Evolutionary conservation across 192 early-diverging fungal genomes (phyloP).

Genomic region (Coemansia sp.): DNA sequence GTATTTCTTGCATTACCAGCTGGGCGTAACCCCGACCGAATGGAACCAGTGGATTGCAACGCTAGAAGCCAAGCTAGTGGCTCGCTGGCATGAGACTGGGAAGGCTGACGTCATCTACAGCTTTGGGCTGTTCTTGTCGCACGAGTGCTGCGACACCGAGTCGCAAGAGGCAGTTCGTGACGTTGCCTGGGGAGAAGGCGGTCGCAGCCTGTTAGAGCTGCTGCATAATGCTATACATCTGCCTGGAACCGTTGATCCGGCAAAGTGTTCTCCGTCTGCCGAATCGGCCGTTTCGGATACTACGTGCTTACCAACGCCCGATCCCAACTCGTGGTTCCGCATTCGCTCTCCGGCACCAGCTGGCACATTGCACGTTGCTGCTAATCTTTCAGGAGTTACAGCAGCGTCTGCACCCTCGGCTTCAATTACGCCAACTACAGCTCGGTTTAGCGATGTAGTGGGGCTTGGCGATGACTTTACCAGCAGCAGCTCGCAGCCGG

Average conservation of each 20-base stretch:
- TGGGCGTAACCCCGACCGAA: slow-evolving; percentile 55
- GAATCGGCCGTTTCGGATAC: slow-evolving; percentile 49
- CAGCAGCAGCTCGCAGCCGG: slow-evolving; percentile 1
- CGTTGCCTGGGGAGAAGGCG: slow-evolving; percentile 56
- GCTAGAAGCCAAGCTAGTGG: slow-evolving; percentile 56
- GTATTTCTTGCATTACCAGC: slow-evolving; percentile 57
- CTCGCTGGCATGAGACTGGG: slow-evolving; percentile 53
- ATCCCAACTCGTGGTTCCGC: slow-evolving; percentile 51
- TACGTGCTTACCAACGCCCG: slow-evolving; percentile 50
- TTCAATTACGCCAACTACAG: slow-evolving; percentile 44
- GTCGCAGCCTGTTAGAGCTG: slow-evolving; percentile 41
- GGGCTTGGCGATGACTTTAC: slow-evolving; percentile 16
- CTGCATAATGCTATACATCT: slow-evolving; percentile 49
- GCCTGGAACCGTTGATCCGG: slow-evolving; percentile 11
- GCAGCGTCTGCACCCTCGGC: slow-evolving; percentile 17
- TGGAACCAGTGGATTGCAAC: slow-evolving; percentile 59
- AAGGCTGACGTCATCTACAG: slow-evolving; percentile 51
- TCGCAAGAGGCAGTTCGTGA: slow-evolving; percentile 53
- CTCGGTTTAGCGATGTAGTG: slow-evolving; percentile 22
- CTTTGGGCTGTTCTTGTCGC: slow-evolving; percentile 53
- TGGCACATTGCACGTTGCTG: slow-evolving; percentile 2
- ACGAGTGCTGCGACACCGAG: slow-evolving; percentile 50
- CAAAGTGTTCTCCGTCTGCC: slow-evolving; percentile 49
- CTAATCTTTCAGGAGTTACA: slow-evolving; percentile 11
- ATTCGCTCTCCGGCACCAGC: slow-evolving; percentile 35